Evolutionary conservation across 2,329 filamentous ascomycete species (phyloP).

Genomic region (Mariannaea elegans): DNA sequence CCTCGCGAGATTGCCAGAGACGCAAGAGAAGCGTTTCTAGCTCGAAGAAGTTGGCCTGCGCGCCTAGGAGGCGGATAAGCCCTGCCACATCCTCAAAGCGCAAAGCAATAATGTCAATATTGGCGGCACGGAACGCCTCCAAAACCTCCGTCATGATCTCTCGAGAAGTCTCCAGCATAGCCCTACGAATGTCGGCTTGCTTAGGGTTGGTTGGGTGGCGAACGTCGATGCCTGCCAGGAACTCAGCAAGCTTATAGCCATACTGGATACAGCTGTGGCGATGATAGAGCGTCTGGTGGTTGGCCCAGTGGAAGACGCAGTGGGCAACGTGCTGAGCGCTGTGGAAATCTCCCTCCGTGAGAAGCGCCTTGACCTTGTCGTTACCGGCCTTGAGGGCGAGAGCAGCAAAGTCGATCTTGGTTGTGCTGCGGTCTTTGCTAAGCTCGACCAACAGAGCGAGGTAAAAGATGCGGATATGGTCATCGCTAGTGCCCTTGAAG

Average conservation of each 20-base stretch:
- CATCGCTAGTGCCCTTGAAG: slow-evolving; percentile 40
- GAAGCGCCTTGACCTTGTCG: slow-evolving; percentile 46
- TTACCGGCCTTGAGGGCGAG: slow-evolving; percentile 46
- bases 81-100: slow-evolving; percentile 55
- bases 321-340: slow-evolving; percentile 54
- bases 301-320: slow-evolving; percentile 53
- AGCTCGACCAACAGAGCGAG: slow-evolving; percentile 51
- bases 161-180: slow-evolving; percentile 34
- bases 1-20: slow-evolving; percentile 36
- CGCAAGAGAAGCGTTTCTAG: slow-evolving; percentile 47
- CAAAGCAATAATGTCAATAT: slow-evolving; percentile 55
- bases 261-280: slow-evolving; percentile 49
- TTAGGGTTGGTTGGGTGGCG: slow-evolving; percentile 45
- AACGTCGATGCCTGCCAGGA: slow-evolving; percentile 52
- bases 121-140: slow-evolving; percentile 49
- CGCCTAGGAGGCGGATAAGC: slow-evolving; percentile 56
- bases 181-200: slow-evolving; percentile 24
- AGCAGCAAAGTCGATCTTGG: slow-evolving; percentile 49
- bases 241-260: slow-evolving; percentile 56
- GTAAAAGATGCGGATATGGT: slow-evolving; percentile 50
- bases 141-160: slow-evolving; percentile 48
- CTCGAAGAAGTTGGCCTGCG: slow-evolving; percentile 56
- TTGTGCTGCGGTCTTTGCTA: slow-evolving; percentile 42
- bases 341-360: slow-evolving; percentile 49
- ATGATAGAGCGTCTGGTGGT: slow-evolving; percentile 52